A percentile compares a stretch with the other conserved stretches of the same genome.
Conservation (phyloP, 2,329 filamentous ascomycete genomes). For the Anthostomella pinea region DNA sequence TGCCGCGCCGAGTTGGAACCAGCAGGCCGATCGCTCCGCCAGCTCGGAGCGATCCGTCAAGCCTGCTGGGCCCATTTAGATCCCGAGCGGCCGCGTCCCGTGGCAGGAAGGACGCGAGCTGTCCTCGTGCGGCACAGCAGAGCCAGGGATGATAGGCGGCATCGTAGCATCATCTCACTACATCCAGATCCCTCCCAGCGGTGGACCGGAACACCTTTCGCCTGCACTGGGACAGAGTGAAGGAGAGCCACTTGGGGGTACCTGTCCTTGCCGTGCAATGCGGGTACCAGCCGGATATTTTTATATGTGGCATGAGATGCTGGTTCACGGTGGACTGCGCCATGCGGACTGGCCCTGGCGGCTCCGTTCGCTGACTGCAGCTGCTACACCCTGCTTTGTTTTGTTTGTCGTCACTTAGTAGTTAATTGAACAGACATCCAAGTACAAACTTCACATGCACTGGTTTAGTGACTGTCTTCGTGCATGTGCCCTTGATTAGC, state of each 20-base stretch:
- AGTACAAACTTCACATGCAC: too few relatives aligned
- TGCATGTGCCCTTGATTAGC: too few relatives aligned
- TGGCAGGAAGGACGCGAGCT: slow-evolving; percentile 11
- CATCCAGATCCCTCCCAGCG: slow-evolving; percentile 18
- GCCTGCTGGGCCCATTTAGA: too few relatives aligned
- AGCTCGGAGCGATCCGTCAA: too few relatives aligned
- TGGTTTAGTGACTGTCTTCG: too few relatives aligned
- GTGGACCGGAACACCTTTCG: slow-evolving; percentile 12
- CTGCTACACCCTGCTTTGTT: neutral
- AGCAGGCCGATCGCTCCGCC: slow-evolving; percentile 1
- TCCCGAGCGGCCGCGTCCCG: slow-evolving; percentile 6
- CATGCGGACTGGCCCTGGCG: slow-evolving; percentile 11
- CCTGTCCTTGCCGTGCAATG: slow-evolving; percentile 5
- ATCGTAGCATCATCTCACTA: slow-evolving; percentile 31
- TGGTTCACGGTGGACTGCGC: slow-evolving; percentile 23
- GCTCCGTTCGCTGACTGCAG: neutral
- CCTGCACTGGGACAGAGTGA: slow-evolving; percentile 11
- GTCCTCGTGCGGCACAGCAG: slow-evolving; percentile 12
- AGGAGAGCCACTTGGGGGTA: slow-evolving; percentile 18
- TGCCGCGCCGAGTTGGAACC: slow-evolving; percentile 28
- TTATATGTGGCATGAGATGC: slow-evolving; percentile 26
- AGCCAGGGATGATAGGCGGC: slow-evolving; percentile 20
- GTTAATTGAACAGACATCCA: too few relatives aligned
- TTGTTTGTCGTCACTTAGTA: too few relatives aligned
- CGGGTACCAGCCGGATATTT: slow-evolving; percentile 5